These are phyloP conservation scores for Pseudogymnoascus pannorum DNA, from an alignment of 2,329 filamentous ascomycete species.

Conservation along the genomic window DNA sequence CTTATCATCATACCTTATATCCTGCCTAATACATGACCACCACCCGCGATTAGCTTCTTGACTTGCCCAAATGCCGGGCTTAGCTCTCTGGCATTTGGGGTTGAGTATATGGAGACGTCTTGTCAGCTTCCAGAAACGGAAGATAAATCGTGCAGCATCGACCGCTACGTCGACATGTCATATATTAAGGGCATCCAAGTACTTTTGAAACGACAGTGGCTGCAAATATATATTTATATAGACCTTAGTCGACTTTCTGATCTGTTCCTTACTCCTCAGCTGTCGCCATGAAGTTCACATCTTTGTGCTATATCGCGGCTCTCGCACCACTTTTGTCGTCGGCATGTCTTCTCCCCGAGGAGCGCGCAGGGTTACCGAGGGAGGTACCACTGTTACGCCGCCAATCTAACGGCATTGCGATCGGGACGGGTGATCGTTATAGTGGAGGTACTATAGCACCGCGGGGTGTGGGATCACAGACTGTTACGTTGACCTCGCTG, in stretches of 20 bases:
- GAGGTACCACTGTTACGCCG: conserved; percentile 12
- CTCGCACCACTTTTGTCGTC: conserved; percentile 16
- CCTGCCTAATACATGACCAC: conserved; percentile 6
- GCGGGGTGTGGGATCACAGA: conserved; percentile 35
- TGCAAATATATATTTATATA: background rate
- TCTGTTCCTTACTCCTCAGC: background rate
- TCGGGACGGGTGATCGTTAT: conserved; percentile 39
- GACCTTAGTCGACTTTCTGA: background rate
- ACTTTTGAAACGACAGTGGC: background rate
- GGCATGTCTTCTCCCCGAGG: conserved; percentile 34
- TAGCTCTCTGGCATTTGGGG: background rate
- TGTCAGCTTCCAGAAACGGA: background rate
- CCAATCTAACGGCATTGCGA: conserved; percentile 25
- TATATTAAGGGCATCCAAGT: background rate
- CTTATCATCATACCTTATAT: background rate
- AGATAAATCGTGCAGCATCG: background rate
- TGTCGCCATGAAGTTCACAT: conserved; percentile 19
- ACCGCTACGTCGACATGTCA: background rate
- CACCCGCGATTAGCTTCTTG: background rate
- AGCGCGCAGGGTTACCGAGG: conserved; percentile 22
- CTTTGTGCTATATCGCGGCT: conserved; percentile 14
- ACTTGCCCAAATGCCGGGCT: conserved; percentile 9
- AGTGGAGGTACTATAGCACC: conserved; percentile 33
- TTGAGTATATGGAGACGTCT: background rate
- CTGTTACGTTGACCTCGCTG: conserved; percentile 32